phyloP scores from a whole-genome alignment of 2,329 filamentous ascomycete genomes.

The Thermothelomyces thermophilus region DNA sequence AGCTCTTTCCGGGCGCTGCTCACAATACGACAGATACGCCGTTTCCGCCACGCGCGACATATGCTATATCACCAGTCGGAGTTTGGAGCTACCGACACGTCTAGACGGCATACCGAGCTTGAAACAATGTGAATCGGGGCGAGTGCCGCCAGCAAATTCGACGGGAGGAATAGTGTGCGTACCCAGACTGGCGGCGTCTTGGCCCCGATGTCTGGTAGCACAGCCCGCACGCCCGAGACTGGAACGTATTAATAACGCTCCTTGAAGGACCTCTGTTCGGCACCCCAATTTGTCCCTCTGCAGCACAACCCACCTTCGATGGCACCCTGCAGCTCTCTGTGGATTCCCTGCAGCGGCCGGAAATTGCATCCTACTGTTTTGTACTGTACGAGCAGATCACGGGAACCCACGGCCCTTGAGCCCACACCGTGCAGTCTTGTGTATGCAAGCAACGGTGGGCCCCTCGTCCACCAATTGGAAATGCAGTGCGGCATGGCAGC shows the following conservation, averaged over 20 bases:
- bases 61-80: too few species aligned
- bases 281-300: constrained; percentile 13
- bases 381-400: constrained; percentile 19
- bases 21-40: too few species aligned
- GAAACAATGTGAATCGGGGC: too few species aligned
- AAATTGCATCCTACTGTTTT: constrained; percentile 17
- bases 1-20: too few species aligned
- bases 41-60: too few species aligned
- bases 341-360: constrained; percentile 21
- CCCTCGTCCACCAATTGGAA: too few species aligned
- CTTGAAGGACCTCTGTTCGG: constrained; percentile 6
- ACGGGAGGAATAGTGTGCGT: background rate
- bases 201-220: background rate
- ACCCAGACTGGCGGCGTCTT: background rate
- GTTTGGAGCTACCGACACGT: too few species aligned
- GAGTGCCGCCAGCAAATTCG: background rate
- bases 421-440: background rate
- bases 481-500: too few species aligned
- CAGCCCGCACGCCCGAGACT: background rate
- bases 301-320: constrained; percentile 8
- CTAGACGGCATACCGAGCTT: too few species aligned
- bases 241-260: background rate
- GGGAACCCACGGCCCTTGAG: constrained; percentile 10
- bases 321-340: constrained; percentile 3
- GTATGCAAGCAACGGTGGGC: background rate